Conservation (phyloP, 1,139 yeast genomes). For the Pichia sp. region DNA sequence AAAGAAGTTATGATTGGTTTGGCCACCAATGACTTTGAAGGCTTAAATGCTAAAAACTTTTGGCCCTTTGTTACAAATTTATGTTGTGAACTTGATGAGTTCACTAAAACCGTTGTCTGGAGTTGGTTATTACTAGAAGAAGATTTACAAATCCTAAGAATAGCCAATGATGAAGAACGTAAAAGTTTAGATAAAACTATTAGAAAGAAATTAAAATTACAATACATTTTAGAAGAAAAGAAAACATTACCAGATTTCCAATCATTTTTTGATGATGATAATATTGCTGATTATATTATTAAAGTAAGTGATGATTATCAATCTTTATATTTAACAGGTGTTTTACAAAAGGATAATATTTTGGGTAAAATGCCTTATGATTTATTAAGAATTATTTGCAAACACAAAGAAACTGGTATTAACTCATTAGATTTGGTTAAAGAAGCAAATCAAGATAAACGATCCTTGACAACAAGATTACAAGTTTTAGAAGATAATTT, state of each 20-base stretch:
- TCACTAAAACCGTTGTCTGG: slow-evolving; percentile 31
- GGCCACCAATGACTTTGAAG: slow-evolving; percentile 30
- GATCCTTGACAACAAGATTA: slow-evolving; percentile 60
- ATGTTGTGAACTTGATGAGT: slow-evolving; percentile 23
- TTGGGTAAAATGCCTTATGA: slow-evolving; percentile 40
- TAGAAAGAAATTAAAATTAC: not conserved
- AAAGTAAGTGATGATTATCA: slow-evolving; percentile 36
- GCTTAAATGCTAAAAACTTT: slow-evolving; percentile 27
- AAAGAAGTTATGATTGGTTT: not conserved
- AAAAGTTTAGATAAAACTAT: not conserved
- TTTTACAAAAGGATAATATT: slow-evolving; percentile 35
- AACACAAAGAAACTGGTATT: slow-evolving; percentile 49
- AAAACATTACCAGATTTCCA: slow-evolving; percentile 7
- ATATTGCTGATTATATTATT: slow-evolving; percentile 20
- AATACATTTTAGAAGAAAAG: not conserved
- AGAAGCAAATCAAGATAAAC: slow-evolving; percentile 61
- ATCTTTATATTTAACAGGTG: slow-evolving; percentile 39
- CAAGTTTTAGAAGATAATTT: slow-evolving; percentile 46
- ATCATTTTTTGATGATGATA: slow-evolving; percentile 6
- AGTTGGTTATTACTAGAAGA: slow-evolving; percentile 30
- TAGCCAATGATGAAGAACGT: not conserved
- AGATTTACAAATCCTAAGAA: slow-evolving; percentile 16
- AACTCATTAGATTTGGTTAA: slow-evolving; percentile 51
- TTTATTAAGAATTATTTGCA: slow-evolving; percentile 44
- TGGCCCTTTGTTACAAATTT: slow-evolving; percentile 29